These are phyloP conservation scores for Berkeleyomyces rouxiae DNA, from an alignment of 2,329 filamentous ascomycete genomes.

Conservation along the genomic window DNA sequence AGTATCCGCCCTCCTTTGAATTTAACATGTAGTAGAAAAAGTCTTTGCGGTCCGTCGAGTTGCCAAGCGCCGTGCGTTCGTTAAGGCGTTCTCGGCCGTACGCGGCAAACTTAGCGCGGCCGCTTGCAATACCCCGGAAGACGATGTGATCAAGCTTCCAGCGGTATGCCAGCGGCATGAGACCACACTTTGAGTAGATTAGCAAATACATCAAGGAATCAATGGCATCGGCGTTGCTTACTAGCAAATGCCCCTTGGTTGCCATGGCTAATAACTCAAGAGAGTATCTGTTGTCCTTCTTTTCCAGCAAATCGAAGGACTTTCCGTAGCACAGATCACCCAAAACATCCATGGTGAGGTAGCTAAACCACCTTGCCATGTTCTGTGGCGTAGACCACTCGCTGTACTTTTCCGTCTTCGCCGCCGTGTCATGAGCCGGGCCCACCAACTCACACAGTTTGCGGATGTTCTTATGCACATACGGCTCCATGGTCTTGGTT, in stretches of 20 bases:
- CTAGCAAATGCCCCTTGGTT: slow-evolving; percentile 51
- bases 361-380: slow-evolving; percentile 47
- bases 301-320: slow-evolving; percentile 44
- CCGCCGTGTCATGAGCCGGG: slow-evolving; percentile 18
- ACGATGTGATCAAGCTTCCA: slow-evolving; percentile 51
- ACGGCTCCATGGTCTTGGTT: slow-evolving; percentile 50
- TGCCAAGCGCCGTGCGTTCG: slow-evolving; percentile 48
- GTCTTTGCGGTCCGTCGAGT: slow-evolving; percentile 46
- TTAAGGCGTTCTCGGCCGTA: slow-evolving; percentile 52
- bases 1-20: slow-evolving; percentile 50
- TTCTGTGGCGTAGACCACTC: slow-evolving; percentile 39
- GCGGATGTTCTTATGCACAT: slow-evolving; percentile 49
- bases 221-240: slow-evolving; percentile 23
- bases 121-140: slow-evolving; percentile 48
- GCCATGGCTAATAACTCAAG: slow-evolving; percentile 50
- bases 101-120: slow-evolving; percentile 52
- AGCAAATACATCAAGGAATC: not conserved
- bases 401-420: slow-evolving; percentile 19
- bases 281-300: slow-evolving; percentile 45
- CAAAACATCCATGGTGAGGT: slow-evolving; percentile 45
- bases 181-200: slow-evolving; percentile 38
- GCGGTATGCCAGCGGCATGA: slow-evolving; percentile 51
- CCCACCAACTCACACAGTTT: slow-evolving; percentile 46
- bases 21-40: slow-evolving; percentile 63
- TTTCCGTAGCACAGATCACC: slow-evolving; percentile 45